Evolutionary conservation across 345 rosid species (phyloP).

Genomic region (Sapria himalayana): DNA sequence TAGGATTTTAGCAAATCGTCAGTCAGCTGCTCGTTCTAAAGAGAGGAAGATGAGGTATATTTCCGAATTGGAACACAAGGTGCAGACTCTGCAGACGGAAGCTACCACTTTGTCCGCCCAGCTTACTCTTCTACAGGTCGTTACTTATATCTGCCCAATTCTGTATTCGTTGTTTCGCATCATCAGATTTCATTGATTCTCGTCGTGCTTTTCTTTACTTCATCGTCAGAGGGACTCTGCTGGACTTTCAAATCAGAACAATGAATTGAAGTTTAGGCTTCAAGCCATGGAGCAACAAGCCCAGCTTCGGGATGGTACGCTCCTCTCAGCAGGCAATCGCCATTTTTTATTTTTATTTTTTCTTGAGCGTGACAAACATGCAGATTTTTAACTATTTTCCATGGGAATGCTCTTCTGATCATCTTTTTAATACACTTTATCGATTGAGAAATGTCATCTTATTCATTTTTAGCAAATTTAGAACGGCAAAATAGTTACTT

Average conservation of each 20-base stretch:
- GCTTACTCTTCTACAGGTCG: conserved; percentile 77
- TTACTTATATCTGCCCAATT: background rate
- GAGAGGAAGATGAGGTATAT: conserved; percentile 91
- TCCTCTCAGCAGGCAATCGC: too few relatives aligned
- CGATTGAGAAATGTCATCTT: too few relatives aligned
- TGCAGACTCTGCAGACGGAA: conserved; percentile 88
- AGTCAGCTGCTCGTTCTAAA: conserved; percentile 92
- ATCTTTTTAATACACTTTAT: too few relatives aligned
- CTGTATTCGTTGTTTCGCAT: too few relatives aligned
- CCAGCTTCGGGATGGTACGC: conserved; percentile 70
- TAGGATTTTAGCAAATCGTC: conserved; percentile 85
- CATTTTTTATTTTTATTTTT: too few relatives aligned
- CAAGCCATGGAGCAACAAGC: conserved; percentile 99
- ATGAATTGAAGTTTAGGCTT: conserved; percentile 81
- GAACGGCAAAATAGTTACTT: too few relatives aligned
- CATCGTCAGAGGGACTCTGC: conserved; percentile 62
- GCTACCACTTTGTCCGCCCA: conserved; percentile 94
- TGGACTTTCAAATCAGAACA: conserved; percentile 82
- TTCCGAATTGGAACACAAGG: conserved; percentile 85
- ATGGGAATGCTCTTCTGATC: too few relatives aligned
- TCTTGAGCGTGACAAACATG: too few relatives aligned
- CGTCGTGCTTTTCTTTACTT: background rate
- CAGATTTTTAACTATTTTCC: too few relatives aligned
- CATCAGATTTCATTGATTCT: conserved; percentile 6
- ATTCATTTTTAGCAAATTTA: too few relatives aligned